Evolutionary conservation across 2,329 filamentous ascomycete genomes (phyloP).

Genomic region (Mycosphaerella arachidis): DNA sequence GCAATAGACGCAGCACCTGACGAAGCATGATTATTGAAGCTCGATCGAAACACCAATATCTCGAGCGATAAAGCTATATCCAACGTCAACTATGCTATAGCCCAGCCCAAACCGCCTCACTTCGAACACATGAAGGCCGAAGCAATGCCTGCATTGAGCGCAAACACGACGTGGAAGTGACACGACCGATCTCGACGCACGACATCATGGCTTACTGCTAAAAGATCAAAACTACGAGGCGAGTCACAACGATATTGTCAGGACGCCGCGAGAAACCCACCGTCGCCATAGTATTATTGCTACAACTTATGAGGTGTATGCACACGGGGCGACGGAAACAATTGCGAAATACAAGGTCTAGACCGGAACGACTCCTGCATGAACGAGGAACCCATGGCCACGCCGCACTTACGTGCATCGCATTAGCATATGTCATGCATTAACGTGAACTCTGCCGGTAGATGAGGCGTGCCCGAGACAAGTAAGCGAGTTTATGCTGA

Average conservation of each 20-base stretch:
- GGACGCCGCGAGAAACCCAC: too few species aligned
- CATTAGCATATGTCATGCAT: neutral
- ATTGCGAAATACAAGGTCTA: neutral
- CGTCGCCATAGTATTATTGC: too few species aligned
- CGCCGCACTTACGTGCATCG: neutral
- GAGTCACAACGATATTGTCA: neutral
- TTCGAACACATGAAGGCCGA: neutral
- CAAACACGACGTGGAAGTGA: too few species aligned
- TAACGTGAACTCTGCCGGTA: neutral
- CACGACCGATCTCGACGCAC: too few species aligned
- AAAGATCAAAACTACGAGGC: neutral
- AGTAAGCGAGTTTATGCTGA: too few species aligned
- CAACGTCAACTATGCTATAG: neutral
- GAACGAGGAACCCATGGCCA: neutral
- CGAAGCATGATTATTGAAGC: neutral
- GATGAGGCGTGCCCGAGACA: neutral
- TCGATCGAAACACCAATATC: neutral
- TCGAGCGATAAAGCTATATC: neutral
- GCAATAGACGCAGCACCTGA: too few species aligned
- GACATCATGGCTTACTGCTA: too few species aligned
- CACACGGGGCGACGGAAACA: neutral
- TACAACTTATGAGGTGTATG: too few species aligned
- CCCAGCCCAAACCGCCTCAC: neutral
- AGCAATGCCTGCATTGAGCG: too few species aligned
- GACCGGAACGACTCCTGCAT: neutral